Percentiles rank a stretch among this genome's conserved stretches.
These are phyloP conservation scores for Gossypium thurberi DNA, from an alignment of 345 rosid species.

Conservation along the genomic window DNA sequence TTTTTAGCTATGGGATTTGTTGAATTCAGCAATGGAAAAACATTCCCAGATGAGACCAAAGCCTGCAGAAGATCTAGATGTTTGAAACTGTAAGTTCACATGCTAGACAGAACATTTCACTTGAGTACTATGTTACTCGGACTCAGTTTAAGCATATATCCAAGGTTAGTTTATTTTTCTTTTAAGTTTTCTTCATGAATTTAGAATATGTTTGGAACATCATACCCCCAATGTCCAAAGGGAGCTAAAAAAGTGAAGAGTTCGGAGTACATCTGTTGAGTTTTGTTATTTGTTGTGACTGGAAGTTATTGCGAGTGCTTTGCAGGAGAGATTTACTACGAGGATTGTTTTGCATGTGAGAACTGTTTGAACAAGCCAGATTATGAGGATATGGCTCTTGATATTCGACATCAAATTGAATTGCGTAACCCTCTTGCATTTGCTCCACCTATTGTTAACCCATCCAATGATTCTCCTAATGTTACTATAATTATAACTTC, in stretches of 20 bases:
- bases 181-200: background rate
- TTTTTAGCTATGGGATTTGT: background rate
- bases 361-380: conserved; percentile 34
- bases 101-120: background rate
- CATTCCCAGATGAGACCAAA: conserved; percentile 11
- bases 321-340: conserved; percentile 32
- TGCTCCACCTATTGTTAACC: conserved; percentile 32
- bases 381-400: conserved; percentile 32
- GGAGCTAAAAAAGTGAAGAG: background rate
- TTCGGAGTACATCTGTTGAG: background rate
- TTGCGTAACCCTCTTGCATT: conserved; percentile 43
- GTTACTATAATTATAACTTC: conserved; percentile 16
- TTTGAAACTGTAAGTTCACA: conserved; percentile 42
- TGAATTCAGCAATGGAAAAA: conserved; percentile 23
- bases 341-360: conserved; percentile 30
- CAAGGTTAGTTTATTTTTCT: background rate
- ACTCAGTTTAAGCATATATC: background rate
- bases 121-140: background rate
- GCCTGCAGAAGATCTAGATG: conserved; percentile 35
- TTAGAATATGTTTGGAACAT: too few species aligned
- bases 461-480: conserved; percentile 14
- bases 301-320: conserved; percentile 49
- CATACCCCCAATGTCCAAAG: too few species aligned
- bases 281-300: conserved; percentile 4
- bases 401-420: conserved; percentile 26